phyloP scores from a whole-genome alignment of 106 monocot genomes.

The Dendrobium nobile region DNA sequence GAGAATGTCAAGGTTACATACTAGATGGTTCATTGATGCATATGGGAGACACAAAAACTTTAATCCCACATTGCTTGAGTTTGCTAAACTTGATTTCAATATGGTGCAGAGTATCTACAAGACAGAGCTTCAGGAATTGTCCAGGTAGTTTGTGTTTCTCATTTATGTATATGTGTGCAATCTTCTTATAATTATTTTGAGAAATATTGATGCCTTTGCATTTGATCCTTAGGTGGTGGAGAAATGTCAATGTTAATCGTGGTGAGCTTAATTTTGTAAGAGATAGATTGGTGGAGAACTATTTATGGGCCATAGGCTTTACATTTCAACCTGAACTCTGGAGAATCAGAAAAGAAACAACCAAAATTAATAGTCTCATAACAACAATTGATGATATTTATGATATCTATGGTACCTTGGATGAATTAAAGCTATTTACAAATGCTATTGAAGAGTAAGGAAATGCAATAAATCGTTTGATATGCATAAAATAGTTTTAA shows the following conservation, averaged over 20 bases:
- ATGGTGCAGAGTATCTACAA: conserved; percentile 26
- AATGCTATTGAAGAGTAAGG: conserved; percentile 35
- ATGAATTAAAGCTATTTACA: conserved; percentile 53
- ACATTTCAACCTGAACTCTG: conserved; percentile 12
- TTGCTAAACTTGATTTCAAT: conserved; percentile 60
- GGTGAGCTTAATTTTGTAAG: conserved; percentile 30
- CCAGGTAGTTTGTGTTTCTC: conserved; percentile 19
- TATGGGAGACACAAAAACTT: conserved; percentile 18
- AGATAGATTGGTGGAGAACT: conserved; percentile 45
- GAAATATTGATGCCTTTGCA: background rate
- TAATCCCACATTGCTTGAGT: conserved; percentile 25
- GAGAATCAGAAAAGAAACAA: conserved; percentile 2
- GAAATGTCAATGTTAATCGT: conserved; percentile 9
- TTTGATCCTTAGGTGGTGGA: conserved; percentile 49
- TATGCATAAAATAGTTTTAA: too few relatives aligned
- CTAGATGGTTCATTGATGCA: conserved; percentile 33
- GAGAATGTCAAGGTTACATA: conserved; percentile 38
- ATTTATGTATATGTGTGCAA: background rate
- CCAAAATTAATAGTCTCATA: conserved; percentile 19
- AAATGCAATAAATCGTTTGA: background rate
- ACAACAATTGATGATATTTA: conserved; percentile 49
- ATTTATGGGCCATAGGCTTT: conserved; percentile 18
- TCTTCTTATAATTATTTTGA: background rate
- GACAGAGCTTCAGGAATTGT: conserved; percentile 22
- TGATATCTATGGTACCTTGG: conserved; percentile 50